phyloP scores from a whole-genome alignment of 202 grass and related monocot genomes.

The Setaria viridis region DNA sequence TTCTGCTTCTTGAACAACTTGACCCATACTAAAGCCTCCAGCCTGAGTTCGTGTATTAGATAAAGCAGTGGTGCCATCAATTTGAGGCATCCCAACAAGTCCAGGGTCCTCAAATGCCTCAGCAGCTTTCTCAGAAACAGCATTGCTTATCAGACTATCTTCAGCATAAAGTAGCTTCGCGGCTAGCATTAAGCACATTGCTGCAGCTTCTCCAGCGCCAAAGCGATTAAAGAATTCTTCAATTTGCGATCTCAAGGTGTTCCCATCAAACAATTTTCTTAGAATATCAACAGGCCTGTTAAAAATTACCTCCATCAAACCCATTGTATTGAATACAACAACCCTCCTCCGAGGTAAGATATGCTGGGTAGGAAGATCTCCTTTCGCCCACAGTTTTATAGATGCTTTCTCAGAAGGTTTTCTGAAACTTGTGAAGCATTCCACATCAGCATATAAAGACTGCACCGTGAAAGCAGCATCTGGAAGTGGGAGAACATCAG shows the following conservation, averaged over 20 bases:
- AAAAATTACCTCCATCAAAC: constrained; percentile 90
- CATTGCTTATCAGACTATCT: constrained; percentile 77
- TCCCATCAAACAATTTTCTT: constrained; percentile 87
- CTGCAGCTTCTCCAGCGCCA: constrained; percentile 87
- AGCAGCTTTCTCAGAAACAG: constrained; percentile 85
- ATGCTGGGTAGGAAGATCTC: constrained; percentile 93
- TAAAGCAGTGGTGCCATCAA: constrained; percentile 72
- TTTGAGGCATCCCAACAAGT: constrained; percentile 84
- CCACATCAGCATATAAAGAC: constrained; percentile 84
- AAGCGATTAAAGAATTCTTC: constrained; percentile 95
- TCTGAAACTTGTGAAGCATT: constrained; percentile 68
- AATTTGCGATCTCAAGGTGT: constrained; percentile 72
- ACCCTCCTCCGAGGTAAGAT: constrained; percentile 88
- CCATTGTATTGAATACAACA: constrained; percentile 90
- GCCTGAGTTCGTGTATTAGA: constrained; percentile 68
- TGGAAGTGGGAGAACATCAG: constrained; percentile 74
- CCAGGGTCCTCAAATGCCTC: constrained; percentile 94
- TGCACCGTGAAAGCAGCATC: constrained; percentile 71
- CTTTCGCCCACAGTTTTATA: constrained; percentile 82
- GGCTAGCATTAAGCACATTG: constrained; percentile 96
- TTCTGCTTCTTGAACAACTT: constrained; percentile 93
- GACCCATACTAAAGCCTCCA: constrained; percentile 99
- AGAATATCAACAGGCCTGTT: constrained; percentile 97
- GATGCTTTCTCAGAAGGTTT: constrained; percentile 65
- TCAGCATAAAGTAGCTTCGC: constrained; percentile 80